Evolutionary conservation across 176 grass and related monocot species (phyloP).

Genomic region (Panicum miliaceum): DNA sequence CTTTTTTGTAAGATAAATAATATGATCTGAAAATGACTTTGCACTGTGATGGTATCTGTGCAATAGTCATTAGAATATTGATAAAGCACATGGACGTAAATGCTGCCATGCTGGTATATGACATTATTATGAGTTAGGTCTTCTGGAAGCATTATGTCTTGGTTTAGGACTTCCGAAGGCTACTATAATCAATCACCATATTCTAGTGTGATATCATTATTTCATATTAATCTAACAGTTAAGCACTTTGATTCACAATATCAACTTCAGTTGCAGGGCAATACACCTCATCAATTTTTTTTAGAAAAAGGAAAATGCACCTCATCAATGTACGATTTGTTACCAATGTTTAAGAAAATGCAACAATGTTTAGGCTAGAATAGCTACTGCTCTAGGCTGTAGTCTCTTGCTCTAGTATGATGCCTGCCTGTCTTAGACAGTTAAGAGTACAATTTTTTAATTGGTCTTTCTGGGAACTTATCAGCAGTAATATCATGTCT

Average conservation of each 20-base stretch:
- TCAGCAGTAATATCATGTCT: background rate
- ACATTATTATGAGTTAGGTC: background rate
- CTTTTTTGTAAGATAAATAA: background rate
- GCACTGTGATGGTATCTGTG: background rate
- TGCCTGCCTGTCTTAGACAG: background rate
- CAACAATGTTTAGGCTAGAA: background rate
- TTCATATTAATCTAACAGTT: slow-evolving; percentile 17
- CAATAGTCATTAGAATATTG: slow-evolving; percentile 28
- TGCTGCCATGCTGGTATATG: slow-evolving; percentile 31
- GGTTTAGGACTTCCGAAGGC: background rate
- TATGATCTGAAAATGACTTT: slow-evolving; percentile 35
- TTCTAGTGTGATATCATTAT: background rate
- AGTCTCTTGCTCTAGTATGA: slow-evolving; percentile 8
- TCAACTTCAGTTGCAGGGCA: slow-evolving; percentile 17
- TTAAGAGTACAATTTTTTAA: slow-evolving; percentile 26
- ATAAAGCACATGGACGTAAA: slow-evolving; percentile 31
- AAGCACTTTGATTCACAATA: slow-evolving; percentile 17
- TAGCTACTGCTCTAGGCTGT: slow-evolving; percentile 14
- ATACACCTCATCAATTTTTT: slow-evolving; percentile 13
- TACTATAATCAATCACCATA: slow-evolving; percentile 27
- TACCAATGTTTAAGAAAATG: slow-evolving; percentile 13
- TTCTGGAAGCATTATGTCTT: background rate
- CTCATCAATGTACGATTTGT: background rate
- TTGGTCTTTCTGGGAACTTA: slow-evolving; percentile 7
- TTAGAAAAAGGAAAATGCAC: too few species aligned